Evolutionary conservation across 78 protist genomes (phyloP), one percentile per base, ranked within the genome.

Genomic region (Polysphondylium violaceum): DNA sequence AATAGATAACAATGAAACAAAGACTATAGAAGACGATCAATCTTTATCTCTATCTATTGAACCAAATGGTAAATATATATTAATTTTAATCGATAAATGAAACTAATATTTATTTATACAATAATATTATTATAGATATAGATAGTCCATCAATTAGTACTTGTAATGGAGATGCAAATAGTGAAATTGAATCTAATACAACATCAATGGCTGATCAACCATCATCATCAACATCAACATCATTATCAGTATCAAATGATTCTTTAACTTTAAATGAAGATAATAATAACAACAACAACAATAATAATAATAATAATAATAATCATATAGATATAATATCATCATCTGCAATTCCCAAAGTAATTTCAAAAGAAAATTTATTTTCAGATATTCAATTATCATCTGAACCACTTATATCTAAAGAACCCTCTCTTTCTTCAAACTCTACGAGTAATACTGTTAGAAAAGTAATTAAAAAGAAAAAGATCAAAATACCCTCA

Each of bases 351-450:
- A 8, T 31, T 1, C 69, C 38, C 25, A 11, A 9, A 67, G 51
- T 50, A 23, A 8, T 43, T 14, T 68, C 68, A 40, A 83, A 83
- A 59, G 91, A 83, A 63, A 43, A 43, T 59, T 43, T 83, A 40
- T 83, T 83, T 47, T n/a, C 91, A 9, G 74, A 83, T 44, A 83
- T 83, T 63, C 76, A 61, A n/a, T n/a, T 83, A 16, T 56, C 64
- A 35, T 68, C 68, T 0, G 60, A 67, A 17, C 91, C 91, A 69
- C 40, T 79, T 43, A 55, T 79, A 25, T 38, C 47, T 4, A 65
- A 33, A 65, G 58, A 43, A 12, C 76, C 58, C 14, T 25, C 53
- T 14, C 27, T 36, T 9, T 25, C 43, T 19, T 8, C 23, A 14
- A 47, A 47, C 11, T 14, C 8, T 47, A 47, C 11, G 8, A 47